A percentile compares a stretch with the other conserved stretches of the same genome.
phyloP scores from a whole-genome alignment of 805 yeast genomes.

The Lachancea quebecensis region DNA sequence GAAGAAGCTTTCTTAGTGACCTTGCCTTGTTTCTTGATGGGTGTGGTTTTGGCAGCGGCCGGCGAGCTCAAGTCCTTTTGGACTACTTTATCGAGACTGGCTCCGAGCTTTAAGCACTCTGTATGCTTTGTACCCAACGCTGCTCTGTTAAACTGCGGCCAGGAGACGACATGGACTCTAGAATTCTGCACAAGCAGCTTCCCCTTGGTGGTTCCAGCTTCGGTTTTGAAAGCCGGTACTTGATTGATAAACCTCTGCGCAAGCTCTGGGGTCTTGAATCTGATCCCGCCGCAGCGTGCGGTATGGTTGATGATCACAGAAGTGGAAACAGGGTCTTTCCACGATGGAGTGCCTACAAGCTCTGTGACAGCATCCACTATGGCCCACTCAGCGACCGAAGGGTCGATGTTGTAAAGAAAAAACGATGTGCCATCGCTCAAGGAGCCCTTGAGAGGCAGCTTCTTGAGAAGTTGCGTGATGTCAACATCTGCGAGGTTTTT shows the following conservation, averaged over 20 bases:
- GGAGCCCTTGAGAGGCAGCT: conserved; percentile 66
- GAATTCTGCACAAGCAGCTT: conserved; percentile 4
- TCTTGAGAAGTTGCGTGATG: conserved; percentile 44
- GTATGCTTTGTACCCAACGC: conserved; percentile 19
- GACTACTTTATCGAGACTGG: conserved; percentile 15
- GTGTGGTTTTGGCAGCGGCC: conserved; percentile 2
- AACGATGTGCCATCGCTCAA: conserved; percentile 41
- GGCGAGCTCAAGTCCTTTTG: conserved; percentile 1
- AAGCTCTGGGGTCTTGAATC: conserved; percentile 14
- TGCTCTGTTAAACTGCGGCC: conserved; percentile 5
- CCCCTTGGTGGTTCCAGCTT: conserved; percentile 1
- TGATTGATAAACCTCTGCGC: not conserved
- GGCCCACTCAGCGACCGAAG: conserved; percentile 54
- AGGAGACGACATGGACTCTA: conserved; percentile 6
- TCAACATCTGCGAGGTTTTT: conserved; percentile 30
- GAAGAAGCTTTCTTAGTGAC: conserved; percentile 11
- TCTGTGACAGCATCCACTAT: conserved; percentile 33
- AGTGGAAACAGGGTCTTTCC: conserved; percentile 19
- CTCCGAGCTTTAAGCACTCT: conserved; percentile 20
- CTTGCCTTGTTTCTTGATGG: conserved; percentile 8
- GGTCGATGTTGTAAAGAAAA: conserved; percentile 74
- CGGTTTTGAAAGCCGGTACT: not conserved
- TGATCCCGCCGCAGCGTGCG: conserved; percentile 23
- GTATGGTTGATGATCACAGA: conserved; percentile 22
- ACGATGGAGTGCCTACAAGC: conserved; percentile 11